phyloP scores from a whole-genome alignment of 208 protist species.

The Trypanosoma avium region DNA sequence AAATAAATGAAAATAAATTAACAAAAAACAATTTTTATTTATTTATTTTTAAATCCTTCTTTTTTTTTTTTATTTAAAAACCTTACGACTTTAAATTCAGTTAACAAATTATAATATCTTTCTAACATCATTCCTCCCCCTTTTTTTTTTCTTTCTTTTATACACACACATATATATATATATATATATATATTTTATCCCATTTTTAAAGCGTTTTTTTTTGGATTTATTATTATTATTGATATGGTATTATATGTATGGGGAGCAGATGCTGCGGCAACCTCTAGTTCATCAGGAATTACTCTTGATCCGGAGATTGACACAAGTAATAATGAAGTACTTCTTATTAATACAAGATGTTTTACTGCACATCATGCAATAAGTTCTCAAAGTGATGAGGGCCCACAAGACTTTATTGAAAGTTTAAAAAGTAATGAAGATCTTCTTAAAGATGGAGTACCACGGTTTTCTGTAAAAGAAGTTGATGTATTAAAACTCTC shows the following conservation, averaged over 20 bases:
- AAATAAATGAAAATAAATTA: background rate
- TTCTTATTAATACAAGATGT: conserved; percentile 71
- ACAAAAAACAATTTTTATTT: background rate
- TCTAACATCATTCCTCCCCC: background rate
- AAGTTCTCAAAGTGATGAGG: conserved; percentile 4
- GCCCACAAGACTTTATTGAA: conserved; percentile 33
- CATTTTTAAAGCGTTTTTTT: background rate
- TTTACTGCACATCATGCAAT: conserved; percentile 36
- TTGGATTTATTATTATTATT: too few species aligned
- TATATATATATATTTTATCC: background rate
- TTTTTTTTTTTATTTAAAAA: background rate
- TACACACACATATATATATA: conserved; percentile 2
- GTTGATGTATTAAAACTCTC: conserved; percentile 61
- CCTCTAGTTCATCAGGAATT: background rate
- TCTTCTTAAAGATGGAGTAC: conserved; percentile 57
- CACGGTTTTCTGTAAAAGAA: conserved; percentile 52
- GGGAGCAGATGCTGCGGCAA: background rate
- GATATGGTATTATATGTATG: conserved; percentile 8
- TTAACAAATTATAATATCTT: background rate
- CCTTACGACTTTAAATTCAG: background rate
- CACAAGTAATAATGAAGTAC: conserved; percentile 32
- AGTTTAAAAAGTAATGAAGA: conserved; percentile 59
- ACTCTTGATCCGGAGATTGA: conserved; percentile 31
- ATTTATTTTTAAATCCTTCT: background rate
- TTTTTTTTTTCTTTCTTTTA: conserved; percentile 15